These are phyloP conservation scores for Ploettnerulaceae sp. DNA, from an alignment of 2,329 filamentous ascomycete genomes.

Conservation along the genomic window DNA sequence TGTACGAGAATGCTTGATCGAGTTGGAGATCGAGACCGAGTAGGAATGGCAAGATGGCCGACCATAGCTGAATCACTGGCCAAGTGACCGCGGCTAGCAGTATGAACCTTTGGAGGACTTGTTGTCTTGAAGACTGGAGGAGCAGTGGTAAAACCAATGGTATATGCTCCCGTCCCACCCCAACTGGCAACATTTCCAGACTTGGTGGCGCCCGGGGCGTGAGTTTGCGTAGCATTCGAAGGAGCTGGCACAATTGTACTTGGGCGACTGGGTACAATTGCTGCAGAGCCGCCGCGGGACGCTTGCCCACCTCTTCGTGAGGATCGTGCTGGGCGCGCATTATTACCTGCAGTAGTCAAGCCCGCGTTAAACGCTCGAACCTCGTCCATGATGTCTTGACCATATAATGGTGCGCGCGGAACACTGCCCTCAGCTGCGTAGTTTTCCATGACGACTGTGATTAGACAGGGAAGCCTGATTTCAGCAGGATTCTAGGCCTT, in stretches of 20 bases:
- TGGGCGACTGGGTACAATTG: not conserved
- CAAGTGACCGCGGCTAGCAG: not conserved
- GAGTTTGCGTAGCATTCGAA: not conserved
- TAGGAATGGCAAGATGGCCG: not conserved
- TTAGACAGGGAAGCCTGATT: not conserved
- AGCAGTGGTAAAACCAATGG: not conserved
- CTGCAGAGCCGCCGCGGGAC: not conserved
- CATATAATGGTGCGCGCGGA: not conserved
- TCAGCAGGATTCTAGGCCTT: no score
- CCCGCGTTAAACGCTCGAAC: not conserved
- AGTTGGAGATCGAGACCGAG: not conserved
- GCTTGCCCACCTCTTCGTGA: not conserved
- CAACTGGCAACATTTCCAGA: not conserved
- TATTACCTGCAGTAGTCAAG: constrained; percentile 3
- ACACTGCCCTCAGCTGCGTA: not conserved
- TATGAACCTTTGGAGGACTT: not conserved
- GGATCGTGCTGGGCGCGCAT: not conserved
- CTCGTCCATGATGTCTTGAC: not conserved
- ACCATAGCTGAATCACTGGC: not conserved
- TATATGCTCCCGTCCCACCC: not conserved
- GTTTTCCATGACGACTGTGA: not conserved
- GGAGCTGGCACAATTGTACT: not conserved
- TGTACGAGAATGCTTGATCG: not conserved
- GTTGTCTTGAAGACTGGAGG: not conserved
- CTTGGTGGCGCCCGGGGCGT: not conserved